These are phyloP conservation scores for Oryza rufipogon DNA, from an alignment of 176 grass and related monocot species.

Conservation along the genomic window DNA sequence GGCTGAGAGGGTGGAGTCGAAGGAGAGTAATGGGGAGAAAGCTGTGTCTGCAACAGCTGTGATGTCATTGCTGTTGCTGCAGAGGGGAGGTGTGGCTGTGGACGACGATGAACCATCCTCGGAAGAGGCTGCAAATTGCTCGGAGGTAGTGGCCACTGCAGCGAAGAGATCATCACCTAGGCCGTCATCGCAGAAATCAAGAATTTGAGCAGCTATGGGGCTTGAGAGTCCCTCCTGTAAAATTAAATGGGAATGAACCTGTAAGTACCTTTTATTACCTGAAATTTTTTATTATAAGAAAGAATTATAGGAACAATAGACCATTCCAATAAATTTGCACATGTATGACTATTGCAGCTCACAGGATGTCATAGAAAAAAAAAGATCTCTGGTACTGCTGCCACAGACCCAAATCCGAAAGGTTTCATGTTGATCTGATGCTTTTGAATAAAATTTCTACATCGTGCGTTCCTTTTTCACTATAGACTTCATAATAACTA, in stretches of 20 bases:
- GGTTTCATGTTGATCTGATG: not conserved
- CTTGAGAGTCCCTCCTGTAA: slow-evolving; percentile 87
- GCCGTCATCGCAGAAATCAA: slow-evolving; percentile 72
- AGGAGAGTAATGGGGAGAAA: slow-evolving; percentile 62
- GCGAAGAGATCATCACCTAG: slow-evolving; percentile 59
- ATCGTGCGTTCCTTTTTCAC: not conserved
- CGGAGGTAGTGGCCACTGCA: slow-evolving; percentile 38
- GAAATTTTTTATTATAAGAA: not conserved
- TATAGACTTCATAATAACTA: not conserved
- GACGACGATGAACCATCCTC: slow-evolving; percentile 62
- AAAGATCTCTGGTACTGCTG: slow-evolving; percentile 19
- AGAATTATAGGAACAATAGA: not conserved
- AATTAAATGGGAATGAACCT: slow-evolving; percentile 24
- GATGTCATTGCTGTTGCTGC: slow-evolving; percentile 49
- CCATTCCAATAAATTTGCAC: not conserved
- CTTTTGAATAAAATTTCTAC: slow-evolving; percentile 19
- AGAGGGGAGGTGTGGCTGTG: slow-evolving; percentile 46
- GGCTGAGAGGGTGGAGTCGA: slow-evolving; percentile 61
- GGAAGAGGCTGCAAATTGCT: slow-evolving; percentile 37
- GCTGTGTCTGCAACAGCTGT: slow-evolving; percentile 41
- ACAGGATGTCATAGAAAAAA: not conserved
- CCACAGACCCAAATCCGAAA: slow-evolving; percentile 28
- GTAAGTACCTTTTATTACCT: slow-evolving; percentile 12
- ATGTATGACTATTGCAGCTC: not conserved
- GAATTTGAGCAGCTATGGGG: slow-evolving; percentile 73